Base-by-base conservation (phyloP, 2,329 filamentous ascomycete genomes). In the Pseudomassariella vexata region DNA sequence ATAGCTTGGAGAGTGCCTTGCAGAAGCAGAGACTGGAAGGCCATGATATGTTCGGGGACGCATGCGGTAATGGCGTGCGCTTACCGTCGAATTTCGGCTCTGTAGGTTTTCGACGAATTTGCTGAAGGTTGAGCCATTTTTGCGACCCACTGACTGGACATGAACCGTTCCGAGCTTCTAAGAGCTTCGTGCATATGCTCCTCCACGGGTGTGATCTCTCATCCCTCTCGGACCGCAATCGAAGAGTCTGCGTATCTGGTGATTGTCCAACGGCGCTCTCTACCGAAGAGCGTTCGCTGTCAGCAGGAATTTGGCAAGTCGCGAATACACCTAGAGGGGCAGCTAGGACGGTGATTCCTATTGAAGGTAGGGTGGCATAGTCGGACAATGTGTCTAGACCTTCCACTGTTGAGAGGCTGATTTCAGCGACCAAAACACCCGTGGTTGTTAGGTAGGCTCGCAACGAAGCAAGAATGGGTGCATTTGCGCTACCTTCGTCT, bases 401-500 rank as follows among this genome's bases (percentile, higher is more conserved):
- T 22, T 63, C 56, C 24, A 70, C 66, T 23, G 61, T 48, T 4
- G 67, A 62, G 29, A 75, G 59, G 23, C 58, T 60, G 17, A 78
- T 46, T 24, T 62, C 65, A 17, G 76, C 56, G 10, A 77, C 52
- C 6, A 79, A 55, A 9, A 63, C 63, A 3, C 74, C 74, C 0
- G 68, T 70, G 2, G 70, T 76, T 5, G 73, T 77, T 30, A 78
- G 48, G 39, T 73, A 73, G 7, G 68, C 61, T 28, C 66, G 65
- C 11, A 78, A 62, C 6, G 68, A 73, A 3, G 67, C 73, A 15
- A 72, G 51, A 3, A 69, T 53, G 7, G 49, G 43, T 9, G 50
- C 44, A 6, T 40, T 41, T n/a, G 48, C 41, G 19, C 53, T 48
- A 18, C 44, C 48, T 18, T 58, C 53, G 19, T 47, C 46, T 46